Evolutionary conservation across 768 basidiomycete genomes (phyloP).

Genomic region (Russula abietina): DNA sequence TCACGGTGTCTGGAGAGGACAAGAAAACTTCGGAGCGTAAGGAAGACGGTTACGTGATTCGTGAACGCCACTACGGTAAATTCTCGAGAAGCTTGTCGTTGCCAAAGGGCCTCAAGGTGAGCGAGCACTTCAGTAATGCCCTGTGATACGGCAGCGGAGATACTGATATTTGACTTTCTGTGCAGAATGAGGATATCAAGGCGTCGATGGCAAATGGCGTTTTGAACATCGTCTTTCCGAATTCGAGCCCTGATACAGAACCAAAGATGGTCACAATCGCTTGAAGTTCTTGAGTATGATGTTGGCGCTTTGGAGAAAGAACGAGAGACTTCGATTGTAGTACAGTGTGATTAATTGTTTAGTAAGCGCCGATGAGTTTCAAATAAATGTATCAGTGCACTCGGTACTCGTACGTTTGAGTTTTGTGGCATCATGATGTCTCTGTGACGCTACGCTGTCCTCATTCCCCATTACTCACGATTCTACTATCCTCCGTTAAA

Average conservation of each 20-base stretch:
- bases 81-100: conserved; percentile 28
- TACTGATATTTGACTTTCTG: too few relatives aligned
- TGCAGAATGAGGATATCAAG: conserved; percentile 32
- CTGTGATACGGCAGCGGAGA: not conserved
- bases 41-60: conserved; percentile 33
- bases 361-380: too few relatives aligned
- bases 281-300: conserved; percentile 4
- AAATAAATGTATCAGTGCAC: too few relatives aligned
- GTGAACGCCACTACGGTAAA: conserved; percentile 30
- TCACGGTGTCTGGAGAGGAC: conserved; percentile 47
- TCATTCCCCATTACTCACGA: too few relatives aligned
- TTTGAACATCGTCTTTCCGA: conserved; percentile 45
- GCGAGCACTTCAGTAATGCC: conserved; percentile 10
- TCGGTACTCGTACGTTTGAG: too few relatives aligned
- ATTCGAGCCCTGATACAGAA: conserved; percentile 36
- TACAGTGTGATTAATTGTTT: too few relatives aligned
- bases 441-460: too few relatives aligned
- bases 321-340: too few relatives aligned
- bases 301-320: too few relatives aligned
- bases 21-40: conserved; percentile 33
- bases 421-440: too few relatives aligned
- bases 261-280: conserved; percentile 40
- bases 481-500: too few relatives aligned
- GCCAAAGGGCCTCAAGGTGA: conserved; percentile 29
- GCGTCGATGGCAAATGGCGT: conserved; percentile 45